Conservation (phyloP, 2,329 filamentous ascomycete species). For the Aureobasidium sp. region DNA sequence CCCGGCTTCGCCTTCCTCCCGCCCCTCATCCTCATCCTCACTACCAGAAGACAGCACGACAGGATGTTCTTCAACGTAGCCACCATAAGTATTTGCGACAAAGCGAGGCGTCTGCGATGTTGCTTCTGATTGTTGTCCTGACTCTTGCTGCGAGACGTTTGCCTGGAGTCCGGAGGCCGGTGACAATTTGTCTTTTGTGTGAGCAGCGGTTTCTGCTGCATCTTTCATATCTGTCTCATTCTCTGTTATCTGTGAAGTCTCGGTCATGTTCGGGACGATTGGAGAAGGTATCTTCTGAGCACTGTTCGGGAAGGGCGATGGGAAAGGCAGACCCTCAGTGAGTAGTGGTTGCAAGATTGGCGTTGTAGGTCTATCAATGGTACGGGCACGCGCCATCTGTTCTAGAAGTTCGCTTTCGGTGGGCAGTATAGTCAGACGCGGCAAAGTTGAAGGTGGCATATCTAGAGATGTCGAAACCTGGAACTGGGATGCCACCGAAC, state of each 20-base stretch:
- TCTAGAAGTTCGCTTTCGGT: background rate
- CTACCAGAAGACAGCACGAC: background rate
- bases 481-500: background rate
- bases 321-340: conserved; percentile 26
- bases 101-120: background rate
- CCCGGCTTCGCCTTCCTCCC: conserved; percentile 2
- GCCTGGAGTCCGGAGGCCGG: background rate
- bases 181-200: background rate
- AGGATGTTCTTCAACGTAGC: background rate
- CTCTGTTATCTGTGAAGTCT: background rate
- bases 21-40: conserved; percentile 14
- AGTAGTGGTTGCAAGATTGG: conserved; percentile 26
- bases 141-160: background rate
- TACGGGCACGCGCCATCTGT: background rate
- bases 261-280: background rate
- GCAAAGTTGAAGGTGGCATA: conserved; percentile 24
- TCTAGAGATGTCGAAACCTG: background rate
- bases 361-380: conserved; percentile 21
- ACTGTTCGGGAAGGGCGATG: conserved; percentile 27
- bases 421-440: conserved; percentile 21
- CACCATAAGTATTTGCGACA: conserved; percentile 6
- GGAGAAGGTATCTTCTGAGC: conserved; percentile 14
- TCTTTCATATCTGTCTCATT: background rate
- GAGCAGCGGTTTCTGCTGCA: background rate
- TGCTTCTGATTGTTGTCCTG: background rate